phyloP scores from a whole-genome alignment of 345 rosid species.

The Adansonia digitata region DNA sequence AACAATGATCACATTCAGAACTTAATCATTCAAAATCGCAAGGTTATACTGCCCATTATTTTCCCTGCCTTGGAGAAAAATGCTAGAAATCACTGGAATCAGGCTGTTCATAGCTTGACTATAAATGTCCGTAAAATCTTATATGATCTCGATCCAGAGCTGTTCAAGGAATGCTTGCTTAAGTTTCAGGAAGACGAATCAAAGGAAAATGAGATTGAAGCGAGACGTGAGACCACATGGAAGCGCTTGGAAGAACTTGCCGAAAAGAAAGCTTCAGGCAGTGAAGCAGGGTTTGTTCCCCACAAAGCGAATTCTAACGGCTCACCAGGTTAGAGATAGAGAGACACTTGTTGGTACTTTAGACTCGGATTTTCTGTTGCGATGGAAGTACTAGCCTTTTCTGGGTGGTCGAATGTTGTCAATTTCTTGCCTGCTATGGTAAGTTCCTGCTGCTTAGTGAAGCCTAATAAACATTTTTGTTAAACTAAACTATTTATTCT shows the following conservation, averaged over 20 bases:
- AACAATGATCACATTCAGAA: slow-evolving; percentile 68
- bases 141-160: slow-evolving; percentile 49
- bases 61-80: slow-evolving; percentile 61
- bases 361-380: slow-evolving; percentile 1
- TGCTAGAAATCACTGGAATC: slow-evolving; percentile 60
- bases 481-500: not conserved
- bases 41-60: slow-evolving; percentile 48
- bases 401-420: not conserved
- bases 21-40: slow-evolving; percentile 50
- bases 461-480: slow-evolving; percentile 10
- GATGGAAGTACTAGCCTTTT: not conserved
- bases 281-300: not conserved
- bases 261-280: slow-evolving; percentile 38
- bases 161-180: slow-evolving; percentile 42
- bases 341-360: not conserved
- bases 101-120: slow-evolving; percentile 58
- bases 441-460: not conserved
- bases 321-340: slow-evolving; percentile 21
- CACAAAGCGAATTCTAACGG: not conserved
- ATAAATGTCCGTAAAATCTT: slow-evolving; percentile 54
- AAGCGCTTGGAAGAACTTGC: slow-evolving; percentile 69
- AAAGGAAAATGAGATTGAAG: slow-evolving; percentile 31
- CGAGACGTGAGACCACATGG: slow-evolving; percentile 45
- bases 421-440: not conserved
- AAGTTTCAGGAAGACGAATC: slow-evolving; percentile 50